These are phyloP conservation scores for Lactarius sanguifluus DNA, from an alignment of 768 basidiomycete genomes.

Conservation along the genomic window DNA sequence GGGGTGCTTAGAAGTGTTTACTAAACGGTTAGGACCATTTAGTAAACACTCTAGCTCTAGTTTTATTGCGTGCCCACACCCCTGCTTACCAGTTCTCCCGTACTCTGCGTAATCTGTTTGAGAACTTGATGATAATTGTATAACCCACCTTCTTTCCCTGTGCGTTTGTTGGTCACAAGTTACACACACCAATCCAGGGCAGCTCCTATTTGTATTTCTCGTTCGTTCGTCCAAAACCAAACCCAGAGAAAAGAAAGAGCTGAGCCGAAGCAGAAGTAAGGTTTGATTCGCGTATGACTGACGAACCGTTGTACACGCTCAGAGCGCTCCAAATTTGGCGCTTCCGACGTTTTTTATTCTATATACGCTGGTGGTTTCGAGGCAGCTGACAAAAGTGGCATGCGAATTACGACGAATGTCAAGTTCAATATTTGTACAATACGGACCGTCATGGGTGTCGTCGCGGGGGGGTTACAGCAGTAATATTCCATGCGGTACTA, in stretches of 20 bases:
- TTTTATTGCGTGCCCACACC: background rate
- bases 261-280: conserved; percentile 11
- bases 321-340: background rate
- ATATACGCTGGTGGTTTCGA: background rate
- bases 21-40: background rate
- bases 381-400: background rate
- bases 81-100: background rate
- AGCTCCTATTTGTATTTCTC: background rate
- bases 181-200: background rate
- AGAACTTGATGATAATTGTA: background rate
- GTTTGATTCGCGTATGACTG: conserved; percentile 1
- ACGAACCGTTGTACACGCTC: background rate
- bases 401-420: background rate
- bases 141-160: background rate
- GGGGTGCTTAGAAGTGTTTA: background rate
- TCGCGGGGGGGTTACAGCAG: background rate
- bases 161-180: background rate
- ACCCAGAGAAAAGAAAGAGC: background rate
- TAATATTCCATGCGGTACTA: background rate
- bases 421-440: background rate
- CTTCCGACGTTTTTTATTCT: background rate
- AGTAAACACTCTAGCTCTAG: background rate
- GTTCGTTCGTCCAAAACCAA: background rate
- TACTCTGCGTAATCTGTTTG: conserved; percentile 1
- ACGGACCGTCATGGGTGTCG: background rate